Evolutionary conservation across 192 early-diverging fungal genomes (phyloP).

Genomic region (Coemansia sp.): DNA sequence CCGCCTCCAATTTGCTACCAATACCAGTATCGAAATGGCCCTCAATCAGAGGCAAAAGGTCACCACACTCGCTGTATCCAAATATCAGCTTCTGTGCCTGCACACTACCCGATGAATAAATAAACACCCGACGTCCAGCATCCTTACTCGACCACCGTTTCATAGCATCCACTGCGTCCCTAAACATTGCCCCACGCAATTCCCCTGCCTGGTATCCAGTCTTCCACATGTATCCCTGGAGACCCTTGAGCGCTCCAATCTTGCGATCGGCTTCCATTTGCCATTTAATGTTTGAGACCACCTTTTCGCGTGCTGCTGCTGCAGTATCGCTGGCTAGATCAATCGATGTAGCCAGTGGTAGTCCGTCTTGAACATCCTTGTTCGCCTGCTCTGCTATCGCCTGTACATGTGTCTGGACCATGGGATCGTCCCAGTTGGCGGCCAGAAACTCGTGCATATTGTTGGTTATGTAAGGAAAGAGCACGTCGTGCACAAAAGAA

Average conservation of each 20-base stretch:
- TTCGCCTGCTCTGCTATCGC: constrained; percentile 55
- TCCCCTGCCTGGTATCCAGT: constrained; percentile 74
- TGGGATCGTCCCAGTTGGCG: constrained; percentile 49
- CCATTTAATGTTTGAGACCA: constrained; percentile 64
- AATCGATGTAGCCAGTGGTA: constrained; percentile 6
- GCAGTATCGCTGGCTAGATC: constrained; percentile 14
- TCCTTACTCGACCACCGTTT: constrained; percentile 57
- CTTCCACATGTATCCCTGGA: constrained; percentile 97
- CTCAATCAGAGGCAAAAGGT: constrained; percentile 67
- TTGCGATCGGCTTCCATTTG: constrained; percentile 88
- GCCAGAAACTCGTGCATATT: constrained; percentile 67
- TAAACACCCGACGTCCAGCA: constrained; percentile 66
- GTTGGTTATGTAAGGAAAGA: constrained; percentile 84
- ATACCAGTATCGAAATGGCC: constrained; percentile 94
- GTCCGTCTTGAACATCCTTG: constrained; percentile 16
- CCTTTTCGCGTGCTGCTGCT: constrained; percentile 14
- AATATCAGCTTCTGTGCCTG: constrained; percentile 93
- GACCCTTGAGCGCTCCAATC: constrained; percentile 80
- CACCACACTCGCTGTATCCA: constrained; percentile 73
- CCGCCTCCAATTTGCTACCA: constrained; percentile 68
- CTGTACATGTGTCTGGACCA: constrained; percentile 42
- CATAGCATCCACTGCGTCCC: constrained; percentile 81
- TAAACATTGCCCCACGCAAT: constrained; percentile 74
- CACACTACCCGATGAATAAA: constrained; percentile 96
- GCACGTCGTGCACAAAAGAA: constrained; percentile 88